These are phyloP conservation scores for Stellera chamaejasme DNA, from an alignment of 345 rosid species.

Conservation along the genomic window DNA sequence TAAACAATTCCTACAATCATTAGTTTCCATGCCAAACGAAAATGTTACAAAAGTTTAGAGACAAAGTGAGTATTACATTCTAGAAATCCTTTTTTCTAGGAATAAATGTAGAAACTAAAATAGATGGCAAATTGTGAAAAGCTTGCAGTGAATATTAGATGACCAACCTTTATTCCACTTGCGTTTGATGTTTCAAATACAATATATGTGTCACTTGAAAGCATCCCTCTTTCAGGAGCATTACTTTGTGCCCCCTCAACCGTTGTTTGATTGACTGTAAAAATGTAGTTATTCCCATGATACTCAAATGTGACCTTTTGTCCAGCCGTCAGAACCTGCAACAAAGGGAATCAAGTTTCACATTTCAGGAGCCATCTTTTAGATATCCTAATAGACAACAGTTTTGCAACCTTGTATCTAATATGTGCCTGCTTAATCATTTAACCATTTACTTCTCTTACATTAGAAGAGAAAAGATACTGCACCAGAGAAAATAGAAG, in stretches of 20 bases:
- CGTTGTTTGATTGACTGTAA: slow-evolving; percentile 72
- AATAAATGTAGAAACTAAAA: too few species aligned
- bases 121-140: too few species aligned
- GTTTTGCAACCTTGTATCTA: background rate
- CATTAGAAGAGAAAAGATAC: too few species aligned
- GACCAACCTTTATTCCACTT: slow-evolving; percentile 86
- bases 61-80: too few species aligned
- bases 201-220: slow-evolving; percentile 63
- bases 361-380: background rate
- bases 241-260: slow-evolving; percentile 56
- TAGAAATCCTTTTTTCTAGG: too few species aligned
- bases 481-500: too few species aligned
- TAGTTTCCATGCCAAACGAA: too few species aligned
- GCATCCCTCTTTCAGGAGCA: slow-evolving; percentile 77
- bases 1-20: too few species aligned
- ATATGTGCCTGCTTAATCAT: background rate
- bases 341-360: background rate
- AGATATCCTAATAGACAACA: background rate
- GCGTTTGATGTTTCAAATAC: slow-evolving; percentile 81
- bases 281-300: slow-evolving; percentile 85
- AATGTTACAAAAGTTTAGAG: too few species aligned
- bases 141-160: slow-evolving; percentile 3
- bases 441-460: background rate
- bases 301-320: slow-evolving; percentile 84
- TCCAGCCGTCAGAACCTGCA: slow-evolving; percentile 88